Evolutionary conservation across 164 flowering plant genomes (phyloP).

Genomic region (Saururus chinensis): DNA sequence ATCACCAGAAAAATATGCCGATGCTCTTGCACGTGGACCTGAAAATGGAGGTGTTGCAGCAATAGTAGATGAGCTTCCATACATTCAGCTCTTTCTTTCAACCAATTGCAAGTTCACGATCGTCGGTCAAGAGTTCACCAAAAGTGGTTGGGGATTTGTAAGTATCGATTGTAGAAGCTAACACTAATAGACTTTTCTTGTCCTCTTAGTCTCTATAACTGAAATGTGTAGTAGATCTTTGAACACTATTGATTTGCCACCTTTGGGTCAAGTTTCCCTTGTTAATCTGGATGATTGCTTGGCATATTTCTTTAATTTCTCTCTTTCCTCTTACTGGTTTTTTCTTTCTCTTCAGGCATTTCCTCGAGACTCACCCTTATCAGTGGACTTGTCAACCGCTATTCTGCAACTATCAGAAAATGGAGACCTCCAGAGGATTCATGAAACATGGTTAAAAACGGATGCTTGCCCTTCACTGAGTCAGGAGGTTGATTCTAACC

Average conservation of each 20-base stretch:
- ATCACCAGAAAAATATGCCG: conserved; percentile 34
- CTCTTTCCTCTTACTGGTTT: neutral
- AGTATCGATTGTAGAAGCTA: conserved; percentile 15
- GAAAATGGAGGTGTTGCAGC: conserved; percentile 38
- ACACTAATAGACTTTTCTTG: too few species aligned
- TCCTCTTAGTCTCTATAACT: neutral
- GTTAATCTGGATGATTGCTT: neutral
- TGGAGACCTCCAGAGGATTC: conserved; percentile 73
- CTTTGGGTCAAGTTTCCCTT: neutral
- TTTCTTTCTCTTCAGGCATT: conserved; percentile 45
- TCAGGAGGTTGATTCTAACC: conserved; percentile 29
- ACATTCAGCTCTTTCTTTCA: conserved; percentile 44
- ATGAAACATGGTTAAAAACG: conserved; percentile 54
- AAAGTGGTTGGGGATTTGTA: conserved; percentile 62
- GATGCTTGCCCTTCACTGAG: conserved; percentile 27
- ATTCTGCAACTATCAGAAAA: conserved; percentile 66
- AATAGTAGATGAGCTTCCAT: conserved; percentile 49
- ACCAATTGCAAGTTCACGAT: conserved; percentile 30
- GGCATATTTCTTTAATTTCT: neutral
- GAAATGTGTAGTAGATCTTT: neutral
- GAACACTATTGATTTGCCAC: neutral
- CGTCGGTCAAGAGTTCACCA: conserved; percentile 43
- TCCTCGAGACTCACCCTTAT: conserved; percentile 73
- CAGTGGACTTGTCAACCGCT: conserved; percentile 85
- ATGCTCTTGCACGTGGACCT: conserved; percentile 26